phyloP scores from a whole-genome alignment of 73 alveolate genomes.

The Paramecium sonneborni region DNA sequence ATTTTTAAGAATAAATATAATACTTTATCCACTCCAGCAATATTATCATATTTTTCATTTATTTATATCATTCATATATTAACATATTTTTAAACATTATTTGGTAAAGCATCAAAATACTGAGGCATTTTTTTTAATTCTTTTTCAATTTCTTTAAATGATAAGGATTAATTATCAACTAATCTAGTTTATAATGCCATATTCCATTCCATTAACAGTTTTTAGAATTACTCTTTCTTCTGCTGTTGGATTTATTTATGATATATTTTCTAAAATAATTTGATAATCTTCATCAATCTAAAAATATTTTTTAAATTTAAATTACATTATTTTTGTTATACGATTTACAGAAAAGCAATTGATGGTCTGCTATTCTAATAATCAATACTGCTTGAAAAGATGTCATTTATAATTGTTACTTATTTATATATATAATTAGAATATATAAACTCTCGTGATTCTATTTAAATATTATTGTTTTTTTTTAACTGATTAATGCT shows the following conservation, averaged over 20 bases:
- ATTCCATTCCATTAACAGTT: neutral
- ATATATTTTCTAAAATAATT: neutral
- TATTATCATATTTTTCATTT: conserved; percentile 44
- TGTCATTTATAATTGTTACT: neutral
- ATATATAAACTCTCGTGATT: neutral
- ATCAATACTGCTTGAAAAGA: conserved; percentile 13
- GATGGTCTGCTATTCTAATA: neutral
- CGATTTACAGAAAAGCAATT: neutral
- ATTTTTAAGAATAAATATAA: neutral
- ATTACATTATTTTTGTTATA: neutral
- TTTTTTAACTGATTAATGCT: conserved; percentile 37
- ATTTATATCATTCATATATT: neutral
- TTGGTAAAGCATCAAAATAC: neutral
- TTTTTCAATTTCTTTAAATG: conserved; percentile 41
- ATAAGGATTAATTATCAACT: neutral
- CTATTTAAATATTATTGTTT: neutral
- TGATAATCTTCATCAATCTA: conserved; percentile 8
- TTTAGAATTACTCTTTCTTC: conserved; percentile 44
- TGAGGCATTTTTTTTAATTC: conserved; percentile 14
- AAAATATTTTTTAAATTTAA: neutral
- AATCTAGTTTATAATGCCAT: conserved; percentile 37
- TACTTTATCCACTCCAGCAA: conserved; percentile 5
- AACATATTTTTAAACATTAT: neutral
- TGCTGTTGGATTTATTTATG: neutral
- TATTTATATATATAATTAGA: neutral